A percentile compares a stretch with the other conserved stretches of the same genome.
Evolutionary conservation across 2,329 filamentous ascomycete species (phyloP).

Genomic region (Bipolaris sorokiniana): DNA sequence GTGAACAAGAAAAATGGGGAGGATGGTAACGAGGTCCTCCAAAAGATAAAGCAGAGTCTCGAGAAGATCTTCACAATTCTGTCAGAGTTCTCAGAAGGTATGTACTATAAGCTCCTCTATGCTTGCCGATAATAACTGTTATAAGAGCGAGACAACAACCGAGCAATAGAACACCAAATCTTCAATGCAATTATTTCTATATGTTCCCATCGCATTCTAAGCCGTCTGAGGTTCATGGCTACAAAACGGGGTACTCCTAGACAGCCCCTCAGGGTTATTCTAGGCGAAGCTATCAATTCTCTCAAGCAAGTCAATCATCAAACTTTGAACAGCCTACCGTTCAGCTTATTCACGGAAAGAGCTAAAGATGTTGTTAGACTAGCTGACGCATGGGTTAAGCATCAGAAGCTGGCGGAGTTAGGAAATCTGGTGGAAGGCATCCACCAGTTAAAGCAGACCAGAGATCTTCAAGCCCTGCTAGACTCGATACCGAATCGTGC

Average conservation of each 20-base stretch:
- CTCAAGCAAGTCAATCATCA: slow-evolving; percentile 3
- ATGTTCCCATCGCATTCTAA: slow-evolving; percentile 19
- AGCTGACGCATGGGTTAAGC: slow-evolving; percentile 18
- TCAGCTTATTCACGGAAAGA: slow-evolving; percentile 11
- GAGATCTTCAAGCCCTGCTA: slow-evolving; percentile 14
- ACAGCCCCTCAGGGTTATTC: slow-evolving; percentile 7
- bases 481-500: slow-evolving; percentile 17
- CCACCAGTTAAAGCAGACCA: slow-evolving; percentile 9
- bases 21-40: slow-evolving; percentile 2
- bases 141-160: background rate
- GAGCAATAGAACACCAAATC: slow-evolving; percentile 7
- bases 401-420: slow-evolving; percentile 15
- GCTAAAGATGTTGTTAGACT: slow-evolving; percentile 19
- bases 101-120: background rate
- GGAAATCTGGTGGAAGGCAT: slow-evolving; percentile 16
- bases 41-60: slow-evolving; percentile 1
- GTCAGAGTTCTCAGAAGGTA: slow-evolving; percentile 4
- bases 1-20: slow-evolving; percentile 4
- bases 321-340: background rate
- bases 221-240: slow-evolving; percentile 14
- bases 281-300: slow-evolving; percentile 8
- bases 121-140: background rate
- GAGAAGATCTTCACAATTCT: slow-evolving; percentile 7
- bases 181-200: slow-evolving; percentile 20
- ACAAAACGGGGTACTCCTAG: slow-evolving; percentile 1